Percentiles rank a stretch among this genome's conserved stretches.
Conservation (phyloP, 495 filamentous ascomycete genomes). For the Elaphomyces granulatus region DNA sequence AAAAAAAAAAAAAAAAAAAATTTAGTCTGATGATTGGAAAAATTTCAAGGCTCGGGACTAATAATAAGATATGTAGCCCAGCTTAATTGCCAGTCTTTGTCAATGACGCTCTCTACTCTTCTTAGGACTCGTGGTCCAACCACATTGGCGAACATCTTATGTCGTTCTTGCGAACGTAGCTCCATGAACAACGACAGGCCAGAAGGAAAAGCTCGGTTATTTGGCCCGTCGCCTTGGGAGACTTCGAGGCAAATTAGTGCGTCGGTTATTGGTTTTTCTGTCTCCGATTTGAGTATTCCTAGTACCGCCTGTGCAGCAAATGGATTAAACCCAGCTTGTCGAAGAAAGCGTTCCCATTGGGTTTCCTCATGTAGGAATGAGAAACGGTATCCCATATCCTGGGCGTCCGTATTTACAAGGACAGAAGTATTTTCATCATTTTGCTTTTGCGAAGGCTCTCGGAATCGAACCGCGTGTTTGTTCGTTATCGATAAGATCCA, state of each 20-base stretch:
- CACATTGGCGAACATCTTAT: conserved; percentile 26
- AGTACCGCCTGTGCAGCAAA: conserved; percentile 65
- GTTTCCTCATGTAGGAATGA: conserved; percentile 33
- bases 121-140: conserved; percentile 40
- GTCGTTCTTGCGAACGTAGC: conserved; percentile 16
- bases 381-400: background rate
- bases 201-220: background rate
- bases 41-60: background rate
- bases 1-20: conserved; percentile 1
- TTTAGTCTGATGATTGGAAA: conserved; percentile 12
- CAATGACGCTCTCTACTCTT: conserved; percentile 30
- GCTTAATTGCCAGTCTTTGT: conserved; percentile 17
- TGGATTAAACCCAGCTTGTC: conserved; percentile 61
- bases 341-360: conserved; percentile 61
- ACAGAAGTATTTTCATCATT: conserved; percentile 13
- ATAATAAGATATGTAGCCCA: conserved; percentile 14
- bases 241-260: background rate
- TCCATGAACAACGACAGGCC: conserved; percentile 10
- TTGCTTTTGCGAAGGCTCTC: background rate
- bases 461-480: conserved; percentile 5
- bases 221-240: no score
- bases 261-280: background rate
- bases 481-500: conserved; percentile 23
- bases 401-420: background rate
- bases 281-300: conserved; percentile 4